phyloP scores from a whole-genome alignment of 306 rosid species.

The Vicia faba region DNA sequence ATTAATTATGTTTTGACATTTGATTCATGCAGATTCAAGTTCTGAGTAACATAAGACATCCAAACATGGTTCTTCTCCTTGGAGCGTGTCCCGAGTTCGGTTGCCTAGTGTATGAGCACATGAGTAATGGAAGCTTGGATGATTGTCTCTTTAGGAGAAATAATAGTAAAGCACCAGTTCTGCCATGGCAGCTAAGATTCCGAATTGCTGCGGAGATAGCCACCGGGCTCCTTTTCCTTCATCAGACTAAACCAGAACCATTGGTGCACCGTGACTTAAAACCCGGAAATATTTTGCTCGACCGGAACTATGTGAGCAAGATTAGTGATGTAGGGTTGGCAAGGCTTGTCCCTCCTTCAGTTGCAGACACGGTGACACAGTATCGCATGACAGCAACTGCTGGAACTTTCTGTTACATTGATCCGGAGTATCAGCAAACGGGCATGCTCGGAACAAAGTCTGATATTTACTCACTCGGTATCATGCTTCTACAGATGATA shows the following conservation, averaged over 20 bases:
- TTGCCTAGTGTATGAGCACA: slow-evolving; percentile 82
- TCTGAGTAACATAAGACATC: slow-evolving; percentile 79
- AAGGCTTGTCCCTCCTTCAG: slow-evolving; percentile 85
- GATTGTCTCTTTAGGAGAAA: slow-evolving; percentile 70
- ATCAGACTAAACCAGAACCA: slow-evolving; percentile 82
- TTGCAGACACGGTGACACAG: slow-evolving; percentile 71
- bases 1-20: slow-evolving; percentile 8
- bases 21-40: slow-evolving; percentile 64
- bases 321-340: slow-evolving; percentile 91
- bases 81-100: slow-evolving; percentile 90
- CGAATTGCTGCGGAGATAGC: slow-evolving; percentile 84
- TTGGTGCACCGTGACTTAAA: slow-evolving; percentile 93
- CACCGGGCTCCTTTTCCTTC: slow-evolving; percentile 81
- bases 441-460: slow-evolving; percentile 86
- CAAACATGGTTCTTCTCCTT: slow-evolving; percentile 91
- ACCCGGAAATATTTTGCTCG: slow-evolving; percentile 84
- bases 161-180: slow-evolving; percentile 46
- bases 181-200: slow-evolving; percentile 83
- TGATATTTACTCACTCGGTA: slow-evolving; percentile 77
- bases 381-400: slow-evolving; percentile 87
- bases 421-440: slow-evolving; percentile 90
- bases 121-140: slow-evolving; percentile 90
- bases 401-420: slow-evolving; percentile 90
- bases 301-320: slow-evolving; percentile 83
- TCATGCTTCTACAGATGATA: slow-evolving; percentile 72